phyloP scores from a whole-genome alignment of 2,329 filamentous ascomycete genomes.

The Fusarium equiseti region DNA sequence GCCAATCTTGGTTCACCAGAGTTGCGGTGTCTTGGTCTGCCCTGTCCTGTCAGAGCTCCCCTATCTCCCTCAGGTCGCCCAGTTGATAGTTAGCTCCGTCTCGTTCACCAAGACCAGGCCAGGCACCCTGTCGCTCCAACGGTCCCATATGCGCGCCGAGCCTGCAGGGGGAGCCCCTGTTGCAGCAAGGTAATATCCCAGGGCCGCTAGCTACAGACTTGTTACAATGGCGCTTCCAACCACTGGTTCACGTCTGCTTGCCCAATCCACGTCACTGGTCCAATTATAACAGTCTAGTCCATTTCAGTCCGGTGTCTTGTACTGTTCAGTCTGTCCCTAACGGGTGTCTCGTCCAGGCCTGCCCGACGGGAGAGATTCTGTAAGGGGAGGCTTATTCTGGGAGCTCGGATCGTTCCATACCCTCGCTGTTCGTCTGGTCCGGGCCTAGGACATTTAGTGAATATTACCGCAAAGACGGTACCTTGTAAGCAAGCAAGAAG shows the following conservation, averaged over 20 bases:
- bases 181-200: constrained; percentile 51
- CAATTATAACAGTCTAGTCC: constrained; percentile 24
- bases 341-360: constrained; percentile 1
- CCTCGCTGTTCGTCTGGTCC: constrained; percentile 26
- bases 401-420: constrained; percentile 37
- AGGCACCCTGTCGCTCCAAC: constrained; percentile 28
- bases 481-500: constrained; percentile 18
- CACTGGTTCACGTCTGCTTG: constrained; percentile 44
- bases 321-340: neutral
- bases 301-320: neutral
- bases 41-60: constrained; percentile 30
- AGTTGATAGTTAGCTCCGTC: constrained; percentile 11
- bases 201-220: constrained; percentile 47
- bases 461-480: constrained; percentile 10
- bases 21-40: constrained; percentile 38
- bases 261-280: constrained; percentile 38
- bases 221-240: constrained; percentile 45
- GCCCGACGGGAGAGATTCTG: constrained; percentile 23
- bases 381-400: constrained; percentile 35
- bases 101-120: neutral
- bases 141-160: constrained; percentile 34
- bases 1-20: constrained; percentile 17
- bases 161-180: constrained; percentile 49
- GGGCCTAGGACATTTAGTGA: constrained; percentile 18
- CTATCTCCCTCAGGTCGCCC: constrained; percentile 35